Base-by-base conservation (phyloP, 1,284 basidiomycete species). In the Apiotrichum veenhuisii region DNA sequence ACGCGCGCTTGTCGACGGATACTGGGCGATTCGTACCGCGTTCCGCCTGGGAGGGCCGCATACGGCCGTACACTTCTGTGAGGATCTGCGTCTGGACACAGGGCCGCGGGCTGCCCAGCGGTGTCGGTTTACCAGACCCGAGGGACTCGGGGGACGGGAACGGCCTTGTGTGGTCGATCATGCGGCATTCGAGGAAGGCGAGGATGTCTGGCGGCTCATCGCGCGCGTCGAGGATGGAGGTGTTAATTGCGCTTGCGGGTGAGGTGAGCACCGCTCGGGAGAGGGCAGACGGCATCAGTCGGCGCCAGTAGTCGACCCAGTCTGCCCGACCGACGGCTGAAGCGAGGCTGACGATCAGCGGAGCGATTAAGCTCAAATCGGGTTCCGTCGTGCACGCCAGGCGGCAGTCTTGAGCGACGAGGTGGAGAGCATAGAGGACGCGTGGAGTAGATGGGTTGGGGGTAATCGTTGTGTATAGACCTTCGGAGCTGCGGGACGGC, bases 241-340 rank as follows among this genome's bases (percentile, higher is more conserved):
- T 64, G 56, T 69, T 64, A 15, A 56, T 34, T 0, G 37, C 10
- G n/a, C 26, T 50, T 23, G 49, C n/a, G 18, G 44, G 59, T 52
- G 49, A 8, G 10, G 15, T 44, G 1, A 47, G 37, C 3, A 49
- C 37, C 3, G 37, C 30, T 20, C 43, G 5, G 10, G 18, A 20
- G 11, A 25, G 23, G 22, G 81, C 80, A 45, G 82, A 80, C 0
- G 89, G 88, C 65, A 84, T 83, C 27, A 90, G 76, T 9, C 89
- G 82, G 62, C 85, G 85, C 88, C 89, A 91, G 69, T 91, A 92
- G 72, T 95, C 91, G 2, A 84, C 82, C 89, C 91, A 96, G 67
- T 90, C 88, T 0, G 82, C 82, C 26, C 87, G 82, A 7, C 88
- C 82, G 15, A 84, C 27, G 0, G 55, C 74, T 10, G 80, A 68